phyloP scores from a whole-genome alignment of 2,329 filamentous ascomycete species.

The Alternaria solani region DNA sequence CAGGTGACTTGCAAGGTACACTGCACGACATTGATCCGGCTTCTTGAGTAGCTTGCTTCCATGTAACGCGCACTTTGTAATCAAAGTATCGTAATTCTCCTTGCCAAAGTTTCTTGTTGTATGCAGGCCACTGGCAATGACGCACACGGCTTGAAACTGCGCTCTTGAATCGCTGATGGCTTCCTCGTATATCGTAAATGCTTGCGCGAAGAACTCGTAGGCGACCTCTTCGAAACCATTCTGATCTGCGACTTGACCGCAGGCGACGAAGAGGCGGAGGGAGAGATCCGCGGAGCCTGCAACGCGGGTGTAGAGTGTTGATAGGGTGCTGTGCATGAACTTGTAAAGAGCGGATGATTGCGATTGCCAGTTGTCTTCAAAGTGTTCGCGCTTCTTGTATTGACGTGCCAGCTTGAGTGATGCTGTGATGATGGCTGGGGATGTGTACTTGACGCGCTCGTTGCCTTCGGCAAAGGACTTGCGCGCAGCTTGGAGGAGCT shows the following conservation, averaged over 20 bases:
- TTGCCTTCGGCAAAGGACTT: constrained; percentile 92
- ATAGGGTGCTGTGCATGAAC: constrained; percentile 90
- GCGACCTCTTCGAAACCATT: constrained; percentile 93
- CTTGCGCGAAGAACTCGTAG: constrained; percentile 98
- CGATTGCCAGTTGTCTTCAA: constrained; percentile 75
- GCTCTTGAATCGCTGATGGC: constrained; percentile 93
- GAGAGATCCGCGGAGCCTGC: constrained; percentile 87
- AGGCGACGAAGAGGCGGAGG: constrained; percentile 87
- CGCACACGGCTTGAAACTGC: constrained; percentile 96
- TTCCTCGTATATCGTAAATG: constrained; percentile 98
- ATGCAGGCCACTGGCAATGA: constrained; percentile 89
- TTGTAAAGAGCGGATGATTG: constrained; percentile 88
- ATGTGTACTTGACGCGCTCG: constrained; percentile 95
- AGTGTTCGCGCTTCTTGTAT: constrained; percentile 91
- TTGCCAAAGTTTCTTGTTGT: constrained; percentile 89
- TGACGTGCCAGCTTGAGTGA: constrained; percentile 87
- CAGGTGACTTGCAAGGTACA: constrained; percentile 94
- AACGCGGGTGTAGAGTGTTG: constrained; percentile 86
- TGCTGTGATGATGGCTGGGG: constrained; percentile 87
- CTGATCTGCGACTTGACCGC: constrained; percentile 91
- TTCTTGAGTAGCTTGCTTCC: constrained; percentile 97
- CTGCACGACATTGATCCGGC: constrained; percentile 95
- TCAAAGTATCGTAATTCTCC: constrained; percentile 98
- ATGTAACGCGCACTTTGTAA: constrained; percentile 96
- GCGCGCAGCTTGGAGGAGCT: constrained; percentile 83